Percentiles rank a stretch among this genome's conserved stretches.
phyloP scores from a whole-genome alignment of 768 basidiomycete genomes.

The Hirschioporus abietinus region DNA sequence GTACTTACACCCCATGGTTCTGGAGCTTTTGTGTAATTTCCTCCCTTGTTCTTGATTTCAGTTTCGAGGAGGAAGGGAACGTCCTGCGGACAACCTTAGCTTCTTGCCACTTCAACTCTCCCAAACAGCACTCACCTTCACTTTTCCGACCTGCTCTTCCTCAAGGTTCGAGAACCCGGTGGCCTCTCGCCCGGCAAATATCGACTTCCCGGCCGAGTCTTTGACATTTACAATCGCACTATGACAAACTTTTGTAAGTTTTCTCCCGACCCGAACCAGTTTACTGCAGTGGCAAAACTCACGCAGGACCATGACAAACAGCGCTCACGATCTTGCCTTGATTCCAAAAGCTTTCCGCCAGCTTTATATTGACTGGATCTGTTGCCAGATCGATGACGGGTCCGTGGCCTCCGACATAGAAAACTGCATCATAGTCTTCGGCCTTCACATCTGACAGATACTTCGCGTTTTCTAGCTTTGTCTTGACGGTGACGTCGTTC shows the following conservation, averaged over 20 bases:
- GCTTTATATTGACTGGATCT: slow-evolving; percentile 49
- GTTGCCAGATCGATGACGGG: slow-evolving; percentile 66
- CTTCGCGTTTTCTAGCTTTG: slow-evolving; percentile 51
- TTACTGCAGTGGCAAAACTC: slow-evolving; percentile 20
- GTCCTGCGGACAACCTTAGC: slow-evolving; percentile 26
- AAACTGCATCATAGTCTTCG: slow-evolving; percentile 65
- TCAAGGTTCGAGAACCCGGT: slow-evolving; percentile 74
- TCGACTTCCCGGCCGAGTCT: slow-evolving; percentile 53
- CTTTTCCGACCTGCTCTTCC: slow-evolving; percentile 43
- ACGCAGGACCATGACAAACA: slow-evolving; percentile 81
- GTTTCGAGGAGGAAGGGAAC: slow-evolving; percentile 72
- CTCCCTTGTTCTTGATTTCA: slow-evolving; percentile 59
- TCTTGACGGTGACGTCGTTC: slow-evolving; percentile 44
- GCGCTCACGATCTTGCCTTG: slow-evolving; percentile 61
- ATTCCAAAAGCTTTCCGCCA: slow-evolving; percentile 60
- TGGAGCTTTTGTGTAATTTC: slow-evolving; percentile 52
- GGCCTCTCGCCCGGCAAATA: slow-evolving; percentile 50
- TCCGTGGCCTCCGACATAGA: slow-evolving; percentile 77
- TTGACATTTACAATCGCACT: slow-evolving; percentile 56
- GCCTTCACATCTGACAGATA: slow-evolving; percentile 53
- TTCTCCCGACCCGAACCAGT: background rate
- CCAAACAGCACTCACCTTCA: slow-evolving; percentile 32
- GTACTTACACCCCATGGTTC: slow-evolving; percentile 52
- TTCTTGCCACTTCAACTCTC: background rate
- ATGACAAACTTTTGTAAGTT: slow-evolving; percentile 2